These are phyloP conservation scores for Talaromyces islandicus DNA, from an alignment of 2,329 filamentous ascomycete genomes.

Conservation along the genomic window DNA sequence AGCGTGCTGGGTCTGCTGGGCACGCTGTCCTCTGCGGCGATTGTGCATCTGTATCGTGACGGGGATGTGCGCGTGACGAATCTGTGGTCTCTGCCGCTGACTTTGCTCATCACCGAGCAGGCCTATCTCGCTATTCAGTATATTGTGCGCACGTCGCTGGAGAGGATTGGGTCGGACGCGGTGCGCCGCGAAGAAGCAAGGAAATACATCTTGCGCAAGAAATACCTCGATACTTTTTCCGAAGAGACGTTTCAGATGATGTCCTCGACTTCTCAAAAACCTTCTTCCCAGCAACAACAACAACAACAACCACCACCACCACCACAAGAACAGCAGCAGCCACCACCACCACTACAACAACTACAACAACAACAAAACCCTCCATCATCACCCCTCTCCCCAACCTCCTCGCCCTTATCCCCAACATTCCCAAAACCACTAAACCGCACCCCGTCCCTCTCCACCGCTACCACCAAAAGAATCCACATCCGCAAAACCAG, in stretches of 20 bases:
- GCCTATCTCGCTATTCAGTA: conserved; percentile 70
- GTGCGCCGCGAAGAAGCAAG: conserved; percentile 76
- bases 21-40: conserved; percentile 76
- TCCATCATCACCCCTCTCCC: neutral
- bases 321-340: neutral
- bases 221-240: conserved; percentile 52
- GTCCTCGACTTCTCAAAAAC: neutral
- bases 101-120: conserved; percentile 78
- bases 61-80: conserved; percentile 62
- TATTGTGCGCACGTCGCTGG: conserved; percentile 63
- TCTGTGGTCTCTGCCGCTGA: conserved; percentile 69
- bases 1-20: conserved; percentile 92
- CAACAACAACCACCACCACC: too few species aligned
- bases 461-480: neutral
- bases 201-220: conserved; percentile 70
- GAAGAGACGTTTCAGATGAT: conserved; percentile 1
- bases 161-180: conserved; percentile 74
- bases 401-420: neutral
- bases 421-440: neutral
- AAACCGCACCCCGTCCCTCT: neutral
- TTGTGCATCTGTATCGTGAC: conserved; percentile 80
- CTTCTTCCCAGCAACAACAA: neutral
- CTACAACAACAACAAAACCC: neutral
- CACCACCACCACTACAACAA: neutral
- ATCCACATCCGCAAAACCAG: neutral